Base-by-base conservation (phyloP, 257 asterid genomes). In the Primulina tabacum region DNA sequence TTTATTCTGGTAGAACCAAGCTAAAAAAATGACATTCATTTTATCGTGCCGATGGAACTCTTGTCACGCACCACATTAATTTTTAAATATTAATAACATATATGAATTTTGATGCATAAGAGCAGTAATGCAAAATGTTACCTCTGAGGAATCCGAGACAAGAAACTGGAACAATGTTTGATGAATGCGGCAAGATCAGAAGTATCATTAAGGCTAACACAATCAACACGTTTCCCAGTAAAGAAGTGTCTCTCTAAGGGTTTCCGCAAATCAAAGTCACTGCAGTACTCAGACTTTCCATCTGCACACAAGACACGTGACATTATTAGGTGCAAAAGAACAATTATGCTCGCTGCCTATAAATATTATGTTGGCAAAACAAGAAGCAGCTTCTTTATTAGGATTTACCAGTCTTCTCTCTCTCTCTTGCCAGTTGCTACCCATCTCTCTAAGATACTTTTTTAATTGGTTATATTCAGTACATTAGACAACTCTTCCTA, bases 211-310 rank as follows among this genome's bases (percentile, higher is more conserved):
- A 94, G 92, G 82, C 92, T 89, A 73, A 91, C 68, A 73, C 97
- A 89, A 55, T 82, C 88, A 69, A 94, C 82, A 65, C 28, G 83
- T 50, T 74, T 84, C 61, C 95, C 95, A 75, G 63, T 86, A 63
- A 83, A 83, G 73, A 82, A 76, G 68, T 85, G 97, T 77, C 99
- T 85, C 75, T 88, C 96, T 26, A 94, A 74, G 68, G 99, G 97
- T 88, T 86, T 94, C 84, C 95, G 84, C 84, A 94, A 73, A 83
- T 94, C 96, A 72, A 94, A 94, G 58, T 89, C 96, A 75, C 79
- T 79, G 87, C 95, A 87, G 70, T 83, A 91, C 70, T 86, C 96
- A 68, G 91, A 76, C 75, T 87, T 89, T 81, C 87, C 92, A 82
- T 85, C 99, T 94, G 85, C 83, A 77, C 37, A 68, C 62, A 47